A percentile compares a stretch with the other conserved stretches of the same genome.
Evolutionary conservation across 768 basidiomycete species (phyloP).

Genomic region (Leccinum barrowsii): DNA sequence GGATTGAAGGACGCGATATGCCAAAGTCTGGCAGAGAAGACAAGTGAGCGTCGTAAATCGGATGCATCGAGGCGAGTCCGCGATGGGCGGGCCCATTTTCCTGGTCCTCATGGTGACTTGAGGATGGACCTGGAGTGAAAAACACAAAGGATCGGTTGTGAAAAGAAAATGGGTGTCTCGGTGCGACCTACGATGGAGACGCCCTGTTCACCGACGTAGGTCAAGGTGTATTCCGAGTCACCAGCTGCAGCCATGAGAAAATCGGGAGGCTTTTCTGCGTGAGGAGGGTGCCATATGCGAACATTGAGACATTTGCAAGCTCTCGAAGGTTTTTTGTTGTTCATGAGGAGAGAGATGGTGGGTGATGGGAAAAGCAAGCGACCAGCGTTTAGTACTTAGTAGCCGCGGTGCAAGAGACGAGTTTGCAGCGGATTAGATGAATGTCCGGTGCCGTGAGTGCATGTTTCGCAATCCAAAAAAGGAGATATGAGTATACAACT

Average conservation of each 20-base stretch:
- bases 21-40: conserved; percentile 58
- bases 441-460: conserved; percentile 31
- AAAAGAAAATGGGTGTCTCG: neutral
- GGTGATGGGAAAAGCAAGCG: conserved; percentile 15
- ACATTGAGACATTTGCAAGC: conserved; percentile 76
- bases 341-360: conserved; percentile 15
- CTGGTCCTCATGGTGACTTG: conserved; percentile 68
- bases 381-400: conserved; percentile 21
- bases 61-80: conserved; percentile 45
- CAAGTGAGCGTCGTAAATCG: conserved; percentile 68
- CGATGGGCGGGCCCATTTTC: conserved; percentile 41
- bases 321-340: conserved; percentile 29
- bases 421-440: conserved; percentile 31
- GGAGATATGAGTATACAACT: conserved; percentile 13
- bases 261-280: conserved; percentile 29
- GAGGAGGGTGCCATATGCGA: conserved; percentile 42
- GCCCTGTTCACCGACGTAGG: conserved; percentile 66
- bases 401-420: conserved; percentile 14
- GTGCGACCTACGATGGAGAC: conserved; percentile 54
- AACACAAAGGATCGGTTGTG: conserved; percentile 7
- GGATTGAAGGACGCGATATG: conserved; percentile 67
- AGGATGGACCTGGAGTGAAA: conserved; percentile 50
- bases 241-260: conserved; percentile 27
- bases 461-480: conserved; percentile 24
- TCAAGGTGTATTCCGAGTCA: conserved; percentile 44